Evolutionary conservation across 2,329 filamentous ascomycete species (phyloP).

Genomic region (Fusarium fujikuroi): DNA sequence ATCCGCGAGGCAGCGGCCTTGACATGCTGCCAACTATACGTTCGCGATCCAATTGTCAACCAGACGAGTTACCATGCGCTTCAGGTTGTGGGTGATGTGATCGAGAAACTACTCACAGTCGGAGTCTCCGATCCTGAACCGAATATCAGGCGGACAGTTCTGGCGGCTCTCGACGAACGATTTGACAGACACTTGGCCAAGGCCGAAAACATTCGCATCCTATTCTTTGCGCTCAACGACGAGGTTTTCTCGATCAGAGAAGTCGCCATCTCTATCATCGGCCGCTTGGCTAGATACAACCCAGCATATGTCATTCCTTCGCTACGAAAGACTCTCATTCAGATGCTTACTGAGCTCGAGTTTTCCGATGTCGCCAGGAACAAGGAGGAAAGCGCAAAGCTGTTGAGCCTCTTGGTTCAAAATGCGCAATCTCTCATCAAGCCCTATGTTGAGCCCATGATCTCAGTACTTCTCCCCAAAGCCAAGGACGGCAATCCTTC

Average conservation of each 20-base stretch:
- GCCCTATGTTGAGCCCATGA: constrained; percentile 96
- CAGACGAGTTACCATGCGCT: constrained; percentile 97
- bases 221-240: constrained; percentile 96
- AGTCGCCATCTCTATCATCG: constrained; percentile 95
- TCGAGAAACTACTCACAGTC: constrained; percentile 94
- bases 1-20: constrained; percentile 94
- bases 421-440: constrained; percentile 94
- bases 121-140: constrained; percentile 92
- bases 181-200: constrained; percentile 98
- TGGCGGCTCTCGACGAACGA: constrained; percentile 88
- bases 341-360: constrained; percentile 94
- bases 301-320: constrained; percentile 98
- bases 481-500: constrained; percentile 85
- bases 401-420: constrained; percentile 91
- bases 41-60: constrained; percentile 96
- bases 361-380: constrained; percentile 94
- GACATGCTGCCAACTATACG: constrained; percentile 97
- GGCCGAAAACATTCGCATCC: constrained; percentile 96
- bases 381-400: constrained; percentile 94
- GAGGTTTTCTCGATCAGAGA: constrained; percentile 93
- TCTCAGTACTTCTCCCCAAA: constrained; percentile 93
- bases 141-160: constrained; percentile 87
- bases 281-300: constrained; percentile 88
- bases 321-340: constrained; percentile 91
- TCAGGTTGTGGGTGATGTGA: constrained; percentile 96